A percentile compares a stretch with the other conserved stretches of the same genome.
Evolutionary conservation across 2,329 filamentous ascomycete genomes (phyloP).

Genomic region (Scedosporium minutisporum): DNA sequence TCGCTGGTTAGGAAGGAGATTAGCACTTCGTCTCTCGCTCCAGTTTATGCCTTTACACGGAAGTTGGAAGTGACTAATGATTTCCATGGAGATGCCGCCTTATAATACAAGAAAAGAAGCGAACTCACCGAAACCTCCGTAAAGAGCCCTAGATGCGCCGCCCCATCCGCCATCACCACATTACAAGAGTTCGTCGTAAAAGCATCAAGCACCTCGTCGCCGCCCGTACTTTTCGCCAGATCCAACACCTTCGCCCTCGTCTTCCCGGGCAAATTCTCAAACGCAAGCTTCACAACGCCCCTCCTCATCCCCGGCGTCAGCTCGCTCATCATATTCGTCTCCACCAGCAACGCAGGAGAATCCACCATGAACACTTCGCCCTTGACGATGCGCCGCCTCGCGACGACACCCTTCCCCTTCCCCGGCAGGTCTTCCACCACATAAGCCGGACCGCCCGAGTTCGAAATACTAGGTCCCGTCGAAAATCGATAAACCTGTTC

Average conservation of each 20-base stretch:
- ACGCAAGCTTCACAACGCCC: constrained; percentile 17
- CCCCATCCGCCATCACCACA: constrained; percentile 12
- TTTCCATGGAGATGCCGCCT: too few relatives aligned
- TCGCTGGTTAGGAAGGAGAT: constrained; percentile 13
- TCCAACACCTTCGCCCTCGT: constrained; percentile 14
- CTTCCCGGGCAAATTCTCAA: constrained; percentile 17
- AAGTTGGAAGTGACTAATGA: too few relatives aligned
- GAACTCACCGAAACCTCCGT: constrained; percentile 21
- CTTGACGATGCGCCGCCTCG: constrained; percentile 17
- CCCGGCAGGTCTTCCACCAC: constrained; percentile 16
- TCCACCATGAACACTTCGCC: constrained; percentile 22
- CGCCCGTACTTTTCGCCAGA: constrained; percentile 20
- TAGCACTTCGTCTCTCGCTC: too few relatives aligned
- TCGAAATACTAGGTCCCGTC: background rate
- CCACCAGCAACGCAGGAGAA: constrained; percentile 18
- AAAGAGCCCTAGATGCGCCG: constrained; percentile 20
- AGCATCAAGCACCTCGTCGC: constrained; percentile 20
- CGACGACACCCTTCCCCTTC: constrained; percentile 22
- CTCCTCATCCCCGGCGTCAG: constrained; percentile 13
- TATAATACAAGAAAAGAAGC: background rate
- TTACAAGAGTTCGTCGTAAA: constrained; percentile 25
- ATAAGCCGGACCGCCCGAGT: constrained; percentile 12
- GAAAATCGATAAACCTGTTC: background rate
- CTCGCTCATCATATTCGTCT: constrained; percentile 11
- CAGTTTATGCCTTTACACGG: too few relatives aligned